phyloP scores from a whole-genome alignment of 768 basidiomycete species.

The Agrocybe praecox region DNA sequence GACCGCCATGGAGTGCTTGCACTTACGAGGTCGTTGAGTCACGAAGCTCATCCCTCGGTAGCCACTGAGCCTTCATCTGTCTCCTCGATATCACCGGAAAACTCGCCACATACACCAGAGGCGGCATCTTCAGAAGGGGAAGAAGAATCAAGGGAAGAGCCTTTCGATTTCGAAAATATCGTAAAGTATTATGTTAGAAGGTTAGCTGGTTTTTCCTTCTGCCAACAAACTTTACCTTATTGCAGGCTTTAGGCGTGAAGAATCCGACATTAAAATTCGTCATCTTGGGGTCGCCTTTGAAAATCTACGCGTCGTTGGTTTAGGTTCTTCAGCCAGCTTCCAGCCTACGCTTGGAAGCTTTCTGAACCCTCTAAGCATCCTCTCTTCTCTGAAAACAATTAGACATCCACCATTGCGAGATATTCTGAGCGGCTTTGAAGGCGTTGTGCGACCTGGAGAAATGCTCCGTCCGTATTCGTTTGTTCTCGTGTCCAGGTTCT shows the following conservation, averaged over 20 bases:
- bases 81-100: slow-evolving; percentile 18
- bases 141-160: slow-evolving; percentile 12
- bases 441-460: slow-evolving; percentile 67
- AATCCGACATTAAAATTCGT: slow-evolving; percentile 51
- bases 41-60: neutral
- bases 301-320: slow-evolving; percentile 59
- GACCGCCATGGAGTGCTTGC: slow-evolving; percentile 51
- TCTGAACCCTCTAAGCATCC: slow-evolving; percentile 54
- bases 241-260: slow-evolving; percentile 37
- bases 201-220: slow-evolving; percentile 24
- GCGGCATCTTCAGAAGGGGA: slow-evolving; percentile 13
- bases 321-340: slow-evolving; percentile 55
- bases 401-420: slow-evolving; percentile 65
- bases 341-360: slow-evolving; percentile 65
- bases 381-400: slow-evolving; percentile 21
- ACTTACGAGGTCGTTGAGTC: slow-evolving; percentile 39
- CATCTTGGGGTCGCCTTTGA: slow-evolving; percentile 65
- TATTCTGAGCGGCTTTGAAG: slow-evolving; percentile 66
- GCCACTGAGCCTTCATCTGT: slow-evolving; percentile 22
- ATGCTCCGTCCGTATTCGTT: slow-evolving; percentile 67
- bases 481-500: neutral
- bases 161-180: slow-evolving; percentile 39
- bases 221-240: neutral
- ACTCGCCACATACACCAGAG: too few relatives aligned
- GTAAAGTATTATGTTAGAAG: slow-evolving; percentile 31